Percentiles rank a stretch among this genome's conserved stretches.
Evolutionary conservation across 1,139 yeast species (phyloP).

Genomic region (Pichia kudriavzevii): DNA sequence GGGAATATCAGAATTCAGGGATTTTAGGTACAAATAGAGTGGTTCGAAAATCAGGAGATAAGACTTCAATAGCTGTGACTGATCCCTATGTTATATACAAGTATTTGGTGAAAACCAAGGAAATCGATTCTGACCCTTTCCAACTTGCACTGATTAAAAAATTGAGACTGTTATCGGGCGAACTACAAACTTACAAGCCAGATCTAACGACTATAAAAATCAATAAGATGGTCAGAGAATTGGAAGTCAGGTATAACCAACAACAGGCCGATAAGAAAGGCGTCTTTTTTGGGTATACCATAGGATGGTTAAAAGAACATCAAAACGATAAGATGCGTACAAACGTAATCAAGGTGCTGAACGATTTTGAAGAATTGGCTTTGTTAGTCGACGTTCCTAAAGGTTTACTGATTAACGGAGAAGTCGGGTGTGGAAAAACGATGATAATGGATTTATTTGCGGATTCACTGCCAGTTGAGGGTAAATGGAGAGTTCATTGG

Average conservation of each 20-base stretch:
- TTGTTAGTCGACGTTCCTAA: constrained; percentile 45
- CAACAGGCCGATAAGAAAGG: constrained; percentile 9
- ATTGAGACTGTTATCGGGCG: constrained; percentile 8
- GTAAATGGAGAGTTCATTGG: constrained; percentile 67
- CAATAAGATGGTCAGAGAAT: constrained; percentile 39
- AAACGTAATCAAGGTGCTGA: constrained; percentile 41
- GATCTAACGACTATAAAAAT: constrained; percentile 44
- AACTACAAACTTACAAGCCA: constrained; percentile 49
- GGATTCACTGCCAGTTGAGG: constrained; percentile 50
- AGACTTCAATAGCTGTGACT: constrained; percentile 38
- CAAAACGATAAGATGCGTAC: constrained; percentile 16
- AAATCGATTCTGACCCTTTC: constrained; percentile 45
- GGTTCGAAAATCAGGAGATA: background rate
- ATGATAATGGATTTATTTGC: constrained; percentile 72
- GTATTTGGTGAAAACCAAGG: constrained; percentile 43
- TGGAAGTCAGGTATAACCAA: constrained; percentile 33
- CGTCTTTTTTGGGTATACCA: constrained; percentile 12
- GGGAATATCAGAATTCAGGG: too few species aligned
- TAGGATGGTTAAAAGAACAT: constrained; percentile 19
- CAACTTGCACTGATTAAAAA: constrained; percentile 34
- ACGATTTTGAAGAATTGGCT: constrained; percentile 58
- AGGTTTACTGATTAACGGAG: constrained; percentile 62
- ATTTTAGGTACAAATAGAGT: constrained; percentile 8
- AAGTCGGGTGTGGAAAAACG: constrained; percentile 71
- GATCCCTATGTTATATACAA: constrained; percentile 60